Base-by-base conservation (phyloP, 805 yeast species). In the Kodamaea neixiangensis region DNA sequence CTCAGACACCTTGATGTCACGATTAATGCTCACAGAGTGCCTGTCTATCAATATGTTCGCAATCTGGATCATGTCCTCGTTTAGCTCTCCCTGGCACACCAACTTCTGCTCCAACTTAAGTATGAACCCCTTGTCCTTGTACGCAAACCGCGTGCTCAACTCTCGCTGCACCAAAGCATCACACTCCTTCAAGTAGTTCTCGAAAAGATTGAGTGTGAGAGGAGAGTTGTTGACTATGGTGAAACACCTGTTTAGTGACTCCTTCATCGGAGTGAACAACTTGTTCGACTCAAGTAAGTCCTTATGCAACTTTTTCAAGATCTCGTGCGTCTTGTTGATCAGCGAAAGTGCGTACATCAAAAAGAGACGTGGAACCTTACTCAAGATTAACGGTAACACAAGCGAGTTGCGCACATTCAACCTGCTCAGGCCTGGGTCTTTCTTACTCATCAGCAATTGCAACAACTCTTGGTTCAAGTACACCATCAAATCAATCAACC, bases 401-500 rank as follows among this genome's bases (percentile, higher is more conserved):
- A 85, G 63, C 1, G 81, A 74, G 53, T 68, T 72, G 29, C 59
- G 53, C 14, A 64, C 49, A 7, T 58, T 59, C 15, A 74, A 54
- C 10, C 53, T 57, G 39, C 62, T 53, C 31, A 54, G 52, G 2
- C 51, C 40, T 5, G 60, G 55, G 42, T 60, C 50, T 19, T 55
- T 47, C 61, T 64, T 55, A 52, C 63, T 46, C 49, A 61, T 57
- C 19, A 68, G 53, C 21, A 84, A 58, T 31, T 83, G 79, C 19
- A 85, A 61, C 31, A 87, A 67, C 56, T 93, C 96, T 65, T 92
- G 96, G 49, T 84, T 81, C 38, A 89, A 64, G 54, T 81, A 83
- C 0, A 86, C 81, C 49, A 89, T 75, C 53, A 89, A 81, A 63
- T 91, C 97, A 29, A 89, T 79, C 57, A 89, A 79, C 97, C 97